Conservation (phyloP, 306 rosid species). For the Castanea crenata region DNA sequence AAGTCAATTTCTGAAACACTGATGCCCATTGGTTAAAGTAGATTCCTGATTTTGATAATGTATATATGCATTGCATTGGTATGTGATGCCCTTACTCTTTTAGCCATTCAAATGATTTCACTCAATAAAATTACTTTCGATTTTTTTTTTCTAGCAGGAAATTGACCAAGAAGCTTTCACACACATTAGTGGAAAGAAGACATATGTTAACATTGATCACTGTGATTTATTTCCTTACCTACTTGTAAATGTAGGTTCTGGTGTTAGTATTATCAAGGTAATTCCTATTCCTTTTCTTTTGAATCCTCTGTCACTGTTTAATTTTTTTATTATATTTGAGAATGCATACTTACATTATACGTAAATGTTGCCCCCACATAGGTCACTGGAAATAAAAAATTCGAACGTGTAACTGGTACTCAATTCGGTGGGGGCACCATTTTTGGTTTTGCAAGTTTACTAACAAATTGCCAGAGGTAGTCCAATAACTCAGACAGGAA, state of each 20-base stretch:
- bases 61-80: too few relatives aligned
- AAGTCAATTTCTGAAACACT: too few relatives aligned
- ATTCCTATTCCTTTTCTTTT: background rate
- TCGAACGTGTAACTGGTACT: too few relatives aligned
- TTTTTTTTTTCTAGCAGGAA: background rate
- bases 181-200: background rate
- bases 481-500: too few relatives aligned
- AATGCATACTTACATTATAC: background rate
- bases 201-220: background rate
- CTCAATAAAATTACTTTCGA: background rate
- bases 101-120: background rate
- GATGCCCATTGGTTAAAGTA: too few relatives aligned
- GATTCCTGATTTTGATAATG: too few relatives aligned
- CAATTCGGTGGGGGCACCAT: too few relatives aligned
- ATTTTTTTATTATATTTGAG: background rate
- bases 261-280: background rate
- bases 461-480: too few relatives aligned
- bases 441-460: too few relatives aligned
- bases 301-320: background rate
- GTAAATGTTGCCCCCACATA: background rate
- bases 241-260: background rate
- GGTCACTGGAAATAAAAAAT: too few relatives aligned
- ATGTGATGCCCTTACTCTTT: background rate
- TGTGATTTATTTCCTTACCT: background rate
- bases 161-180: background rate